Percentiles rank a stretch among this genome's conserved stretches.
These are phyloP conservation scores for Colletotrichum tamarilloi DNA, from an alignment of 2,329 filamentous ascomycete genomes.

Conservation along the genomic window DNA sequence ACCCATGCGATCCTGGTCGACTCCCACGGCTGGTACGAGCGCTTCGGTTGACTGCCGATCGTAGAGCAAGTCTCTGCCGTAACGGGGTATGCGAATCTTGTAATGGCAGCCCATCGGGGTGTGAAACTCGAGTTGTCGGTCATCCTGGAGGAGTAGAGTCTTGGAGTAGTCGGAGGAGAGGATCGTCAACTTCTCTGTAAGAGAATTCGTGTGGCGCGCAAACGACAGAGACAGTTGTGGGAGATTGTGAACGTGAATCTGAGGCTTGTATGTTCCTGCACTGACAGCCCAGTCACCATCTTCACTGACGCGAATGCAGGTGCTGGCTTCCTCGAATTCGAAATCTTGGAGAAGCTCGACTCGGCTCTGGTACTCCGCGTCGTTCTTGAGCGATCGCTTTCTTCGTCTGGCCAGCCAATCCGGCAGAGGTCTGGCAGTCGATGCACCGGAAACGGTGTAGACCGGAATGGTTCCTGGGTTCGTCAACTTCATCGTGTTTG, in stretches of 20 bases:
- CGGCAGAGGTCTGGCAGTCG: conserved; percentile 86
- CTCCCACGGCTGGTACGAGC: conserved; percentile 86
- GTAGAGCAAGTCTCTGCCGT: conserved; percentile 90
- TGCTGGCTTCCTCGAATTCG: conserved; percentile 95
- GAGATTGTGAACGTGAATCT: conserved; percentile 96
- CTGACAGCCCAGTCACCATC: conserved; percentile 89
- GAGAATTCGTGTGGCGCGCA: conserved; percentile 87
- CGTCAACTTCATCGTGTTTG: conserved; percentile 77
- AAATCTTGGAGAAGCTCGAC: conserved; percentile 97
- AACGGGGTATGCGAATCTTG: conserved; percentile 88
- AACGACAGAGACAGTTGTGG: conserved; percentile 95
- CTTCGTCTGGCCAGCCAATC: conserved; percentile 94
- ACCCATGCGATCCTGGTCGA: conserved; percentile 86
- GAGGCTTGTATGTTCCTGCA: conserved; percentile 79
- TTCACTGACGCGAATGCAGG: conserved; percentile 89
- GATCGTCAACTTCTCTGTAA: conserved; percentile 92
- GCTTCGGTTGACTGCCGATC: conserved; percentile 86
- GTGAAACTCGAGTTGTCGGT: conserved; percentile 93
- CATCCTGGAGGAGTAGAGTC: conserved; percentile 91
- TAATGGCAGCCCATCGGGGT: conserved; percentile 90
- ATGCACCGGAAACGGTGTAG: conserved; percentile 94
- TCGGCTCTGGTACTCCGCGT: conserved; percentile 91
- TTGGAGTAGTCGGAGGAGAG: conserved; percentile 94
- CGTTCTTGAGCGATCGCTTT: conserved; percentile 92
- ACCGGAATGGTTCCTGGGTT: conserved; percentile 87